Percentiles rank a stretch among this genome's conserved stretches.
Evolutionary conservation across 1,139 yeast species (phyloP).

Genomic region (Geotrichum australiense): DNA sequence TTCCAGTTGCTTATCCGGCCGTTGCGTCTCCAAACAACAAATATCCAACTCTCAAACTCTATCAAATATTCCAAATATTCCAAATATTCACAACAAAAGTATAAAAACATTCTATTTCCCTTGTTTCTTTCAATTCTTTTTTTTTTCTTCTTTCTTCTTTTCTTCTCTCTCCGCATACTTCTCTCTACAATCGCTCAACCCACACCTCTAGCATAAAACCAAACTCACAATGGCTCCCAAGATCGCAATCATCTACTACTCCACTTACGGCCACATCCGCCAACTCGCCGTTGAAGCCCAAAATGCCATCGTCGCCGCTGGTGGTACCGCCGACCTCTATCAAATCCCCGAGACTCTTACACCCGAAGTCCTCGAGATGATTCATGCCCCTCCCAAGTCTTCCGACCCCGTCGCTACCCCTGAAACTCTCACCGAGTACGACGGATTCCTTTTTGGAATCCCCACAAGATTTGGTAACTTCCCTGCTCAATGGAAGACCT

Average conservation of each 20-base stretch:
- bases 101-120: background rate
- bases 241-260: conserved; percentile 61
- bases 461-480: conserved; percentile 73
- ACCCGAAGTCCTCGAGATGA: conserved; percentile 45
- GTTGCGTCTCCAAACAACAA: no score
- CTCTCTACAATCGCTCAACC: conserved; percentile 11
- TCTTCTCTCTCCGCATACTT: background rate
- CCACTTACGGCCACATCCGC: conserved; percentile 68
- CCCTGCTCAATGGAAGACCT: conserved; percentile 69
- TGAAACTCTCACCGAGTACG: conserved; percentile 51
- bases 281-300: conserved; percentile 58
- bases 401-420: conserved; percentile 58
- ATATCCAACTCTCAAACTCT: no score
- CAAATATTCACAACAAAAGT: background rate
- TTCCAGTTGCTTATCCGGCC: no score
- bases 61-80: background rate
- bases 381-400: conserved; percentile 53
- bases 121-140: background rate
- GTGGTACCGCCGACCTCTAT: conserved; percentile 56
- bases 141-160: background rate
- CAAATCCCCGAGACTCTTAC: conserved; percentile 71
- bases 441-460: conserved; percentile 65
- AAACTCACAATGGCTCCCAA: conserved; percentile 39
- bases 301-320: conserved; percentile 61
- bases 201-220: conserved; percentile 14